Conservation (phyloP, 148 eudicot genomes). For the Gaultheria prostrata region DNA sequence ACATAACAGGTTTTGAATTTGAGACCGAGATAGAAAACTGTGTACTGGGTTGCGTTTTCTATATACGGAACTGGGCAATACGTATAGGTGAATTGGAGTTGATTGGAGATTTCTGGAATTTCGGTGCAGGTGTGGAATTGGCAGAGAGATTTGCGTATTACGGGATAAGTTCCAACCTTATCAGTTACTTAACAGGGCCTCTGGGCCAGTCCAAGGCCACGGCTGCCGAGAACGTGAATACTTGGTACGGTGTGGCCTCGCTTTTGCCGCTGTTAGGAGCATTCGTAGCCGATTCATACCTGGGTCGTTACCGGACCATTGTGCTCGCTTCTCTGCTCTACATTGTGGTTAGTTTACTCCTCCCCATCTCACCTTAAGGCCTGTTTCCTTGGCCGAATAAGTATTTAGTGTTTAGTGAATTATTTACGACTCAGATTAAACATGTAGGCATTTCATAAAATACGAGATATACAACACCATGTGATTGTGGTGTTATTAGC, state of each 20-base stretch:
- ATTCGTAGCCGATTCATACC: slow-evolving; percentile 45
- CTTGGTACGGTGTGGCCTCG: slow-evolving; percentile 43
- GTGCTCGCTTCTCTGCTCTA: slow-evolving; percentile 41
- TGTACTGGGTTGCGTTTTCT: too few species aligned
- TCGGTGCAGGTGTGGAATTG: slow-evolving; percentile 39
- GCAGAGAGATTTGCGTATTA: slow-evolving; percentile 54
- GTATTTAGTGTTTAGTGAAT: not conserved
- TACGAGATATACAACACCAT: not conserved
- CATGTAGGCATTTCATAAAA: not conserved
- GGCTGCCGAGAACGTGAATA: slow-evolving; percentile 46
- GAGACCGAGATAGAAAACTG: too few species aligned
- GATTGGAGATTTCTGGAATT: not conserved
- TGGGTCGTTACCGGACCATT: slow-evolving; percentile 51
- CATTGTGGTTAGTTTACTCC: slow-evolving; percentile 35
- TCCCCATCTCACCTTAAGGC: not conserved
- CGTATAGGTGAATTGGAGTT: too few species aligned
- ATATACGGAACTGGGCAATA: too few species aligned
- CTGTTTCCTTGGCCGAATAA: not conserved
- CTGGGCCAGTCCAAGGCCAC: slow-evolving; percentile 46
- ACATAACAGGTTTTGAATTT: too few species aligned
- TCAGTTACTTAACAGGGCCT: slow-evolving; percentile 47
- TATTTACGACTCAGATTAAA: not conserved
- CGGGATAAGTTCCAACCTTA: slow-evolving; percentile 47
- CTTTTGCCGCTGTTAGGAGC: slow-evolving; percentile 54
- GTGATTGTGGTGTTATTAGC: not conserved